phyloP scores from a whole-genome alignment of 176 grass and related monocot genomes.

The Zoysia pacifica region DNA sequence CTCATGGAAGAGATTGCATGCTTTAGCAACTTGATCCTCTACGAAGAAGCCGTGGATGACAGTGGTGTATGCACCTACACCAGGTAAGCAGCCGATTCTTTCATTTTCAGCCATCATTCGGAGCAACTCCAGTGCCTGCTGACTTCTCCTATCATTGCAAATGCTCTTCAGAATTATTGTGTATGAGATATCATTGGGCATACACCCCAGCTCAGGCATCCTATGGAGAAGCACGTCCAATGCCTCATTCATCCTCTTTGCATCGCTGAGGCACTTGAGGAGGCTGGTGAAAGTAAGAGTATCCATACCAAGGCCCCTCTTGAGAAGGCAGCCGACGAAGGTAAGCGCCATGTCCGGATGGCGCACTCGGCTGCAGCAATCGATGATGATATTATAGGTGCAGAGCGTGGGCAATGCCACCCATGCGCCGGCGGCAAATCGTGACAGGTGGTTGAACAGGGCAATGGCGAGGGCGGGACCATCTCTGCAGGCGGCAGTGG shows the following conservation, averaged over 20 bases:
- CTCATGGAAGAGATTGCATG: background rate
- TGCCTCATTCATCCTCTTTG: background rate
- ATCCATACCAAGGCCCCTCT: background rate
- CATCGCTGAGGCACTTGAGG: constrained; percentile 25
- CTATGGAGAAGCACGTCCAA: constrained; percentile 19
- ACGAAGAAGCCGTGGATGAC: background rate
- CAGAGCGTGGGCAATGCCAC: background rate
- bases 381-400: constrained; percentile 22
- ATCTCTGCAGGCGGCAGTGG: background rate
- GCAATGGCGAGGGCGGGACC: constrained; percentile 16
- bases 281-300: background rate
- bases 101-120: constrained; percentile 2
- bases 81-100: background rate
- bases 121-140: constrained; percentile 1
- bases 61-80: background rate
- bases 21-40: background rate
- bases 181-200: constrained; percentile 11
- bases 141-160: constrained; percentile 1
- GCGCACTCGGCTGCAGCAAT: constrained; percentile 20
- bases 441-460: constrained; percentile 13
- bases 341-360: constrained; percentile 15
- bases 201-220: constrained; percentile 34
- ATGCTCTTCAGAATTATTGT: constrained; percentile 16
- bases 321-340: constrained; percentile 33
- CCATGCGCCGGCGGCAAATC: background rate